These are phyloP conservation scores for Cutaneotrichosporon sp. DNA, from an alignment of 1,284 basidiomycete genomes.

Conservation along the genomic window DNA sequence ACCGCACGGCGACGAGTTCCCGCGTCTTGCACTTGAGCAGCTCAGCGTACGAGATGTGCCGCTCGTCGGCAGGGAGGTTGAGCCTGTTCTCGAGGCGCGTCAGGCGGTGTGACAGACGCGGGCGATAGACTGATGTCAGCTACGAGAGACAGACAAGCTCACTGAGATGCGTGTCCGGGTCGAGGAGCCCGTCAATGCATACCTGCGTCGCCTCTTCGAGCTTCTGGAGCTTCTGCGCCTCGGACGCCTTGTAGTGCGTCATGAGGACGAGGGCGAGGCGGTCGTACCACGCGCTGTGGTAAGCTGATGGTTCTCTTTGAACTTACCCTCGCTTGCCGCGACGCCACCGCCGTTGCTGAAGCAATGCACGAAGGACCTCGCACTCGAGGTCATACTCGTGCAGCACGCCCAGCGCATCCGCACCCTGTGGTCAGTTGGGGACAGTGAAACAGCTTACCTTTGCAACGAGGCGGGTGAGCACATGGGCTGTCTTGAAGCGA, in stretches of 20 bases:
- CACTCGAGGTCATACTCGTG: slow-evolving; percentile 72
- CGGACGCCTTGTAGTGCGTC: slow-evolving; percentile 59
- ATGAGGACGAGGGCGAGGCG: slow-evolving; percentile 79
- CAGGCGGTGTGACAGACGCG: slow-evolving; percentile 73
- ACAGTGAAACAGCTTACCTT: slow-evolving; percentile 56
- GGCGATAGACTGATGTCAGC: slow-evolving; percentile 68
- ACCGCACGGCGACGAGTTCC: slow-evolving; percentile 58
- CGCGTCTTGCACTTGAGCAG: slow-evolving; percentile 59
- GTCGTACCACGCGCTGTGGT: slow-evolving; percentile 74
- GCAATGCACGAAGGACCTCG: slow-evolving; percentile 67
- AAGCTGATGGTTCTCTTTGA: slow-evolving; percentile 7
- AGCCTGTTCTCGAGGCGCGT: slow-evolving; percentile 71
- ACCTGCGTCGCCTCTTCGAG: slow-evolving; percentile 64
- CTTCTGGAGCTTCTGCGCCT: slow-evolving; percentile 50
- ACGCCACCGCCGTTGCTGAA: slow-evolving; percentile 78
- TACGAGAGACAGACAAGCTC: slow-evolving; percentile 27
- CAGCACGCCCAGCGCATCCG: slow-evolving; percentile 65
- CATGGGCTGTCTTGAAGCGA: slow-evolving; percentile 79
- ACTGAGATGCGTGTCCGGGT: slow-evolving; percentile 71
- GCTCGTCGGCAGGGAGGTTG: slow-evolving; percentile 63
- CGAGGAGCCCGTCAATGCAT: slow-evolving; percentile 71
- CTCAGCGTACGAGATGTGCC: slow-evolving; percentile 61
- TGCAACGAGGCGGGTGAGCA: slow-evolving; percentile 80
- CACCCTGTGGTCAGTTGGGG: slow-evolving; percentile 47
- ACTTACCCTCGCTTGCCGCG: slow-evolving; percentile 71